A percentile compares a stretch with the other conserved stretches of the same genome.
Conservation (phyloP, 441 rosid species). For the Kokia cookei region DNA sequence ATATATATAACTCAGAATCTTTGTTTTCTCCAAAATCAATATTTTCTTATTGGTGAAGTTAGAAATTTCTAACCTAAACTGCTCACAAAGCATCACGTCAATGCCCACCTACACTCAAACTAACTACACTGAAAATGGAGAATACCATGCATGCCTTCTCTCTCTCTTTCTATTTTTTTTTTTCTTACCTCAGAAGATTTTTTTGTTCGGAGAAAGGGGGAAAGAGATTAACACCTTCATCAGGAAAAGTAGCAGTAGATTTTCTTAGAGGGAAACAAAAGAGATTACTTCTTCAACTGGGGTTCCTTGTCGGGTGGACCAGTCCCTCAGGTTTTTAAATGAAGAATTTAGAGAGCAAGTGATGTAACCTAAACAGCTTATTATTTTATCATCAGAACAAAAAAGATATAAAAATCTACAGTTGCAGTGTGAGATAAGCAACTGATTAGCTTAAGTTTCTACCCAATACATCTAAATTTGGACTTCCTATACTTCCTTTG, state of each 20-base stretch:
- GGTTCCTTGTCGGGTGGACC: constrained; percentile 56
- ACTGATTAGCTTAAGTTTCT: constrained; percentile 60
- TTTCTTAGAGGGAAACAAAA: not conserved
- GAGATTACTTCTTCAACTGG: constrained; percentile 41
- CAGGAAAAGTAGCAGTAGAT: constrained; percentile 21
- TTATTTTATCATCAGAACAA: constrained; percentile 16
- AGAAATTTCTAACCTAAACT: constrained; percentile 40
- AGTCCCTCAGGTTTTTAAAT: constrained; percentile 21
- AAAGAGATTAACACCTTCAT: constrained; percentile 6
- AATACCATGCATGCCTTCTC: not conserved
- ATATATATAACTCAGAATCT: not conserved
- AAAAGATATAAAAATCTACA: not conserved
- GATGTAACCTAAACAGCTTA: constrained; percentile 30
- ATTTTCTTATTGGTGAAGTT: constrained; percentile 10
- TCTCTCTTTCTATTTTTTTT: not conserved
- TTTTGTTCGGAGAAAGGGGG: not conserved
- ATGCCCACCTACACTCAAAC: constrained; percentile 27
- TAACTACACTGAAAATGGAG: constrained; percentile 15
- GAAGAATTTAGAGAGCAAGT: constrained; percentile 18
- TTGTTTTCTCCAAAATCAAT: constrained; percentile 2
- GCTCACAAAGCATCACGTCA: constrained; percentile 22
- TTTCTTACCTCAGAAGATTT: constrained; percentile 31
- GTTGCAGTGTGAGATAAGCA: constrained; percentile 44
- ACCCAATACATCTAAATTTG: constrained; percentile 66
- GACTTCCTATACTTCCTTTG: constrained; percentile 45